Percentiles rank a stretch among this genome's conserved stretches.
Conservation (phyloP, 148 eudicot species). For the Rhododendron simsii region DNA sequence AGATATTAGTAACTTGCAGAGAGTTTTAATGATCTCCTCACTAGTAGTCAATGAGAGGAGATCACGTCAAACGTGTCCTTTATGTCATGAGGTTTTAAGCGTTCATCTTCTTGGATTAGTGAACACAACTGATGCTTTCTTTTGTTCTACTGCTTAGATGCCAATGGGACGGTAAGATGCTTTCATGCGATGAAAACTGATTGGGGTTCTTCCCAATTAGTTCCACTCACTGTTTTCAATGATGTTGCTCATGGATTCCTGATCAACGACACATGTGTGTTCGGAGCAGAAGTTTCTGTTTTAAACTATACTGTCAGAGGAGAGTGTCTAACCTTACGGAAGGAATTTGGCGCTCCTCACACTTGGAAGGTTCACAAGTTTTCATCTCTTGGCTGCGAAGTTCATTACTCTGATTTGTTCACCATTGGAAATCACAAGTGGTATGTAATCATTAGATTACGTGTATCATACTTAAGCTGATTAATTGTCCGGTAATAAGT, state of each 20-base stretch:
- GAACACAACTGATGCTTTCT: too few species aligned
- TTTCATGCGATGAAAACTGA: neutral
- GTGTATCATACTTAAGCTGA: neutral
- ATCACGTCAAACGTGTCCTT: neutral
- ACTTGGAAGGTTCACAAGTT: neutral
- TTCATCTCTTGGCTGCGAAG: neutral
- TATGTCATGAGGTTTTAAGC: neutral
- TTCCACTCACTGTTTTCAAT: neutral
- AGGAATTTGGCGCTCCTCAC: neutral
- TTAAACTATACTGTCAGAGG: neutral
- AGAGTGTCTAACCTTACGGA: neutral
- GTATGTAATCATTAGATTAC: neutral
- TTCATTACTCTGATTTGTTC: neutral
- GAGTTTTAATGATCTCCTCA: too few species aligned
- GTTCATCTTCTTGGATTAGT: neutral
- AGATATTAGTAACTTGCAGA: too few species aligned
- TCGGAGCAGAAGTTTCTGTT: constrained; percentile 2
- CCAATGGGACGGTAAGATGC: neutral
- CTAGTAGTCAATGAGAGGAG: too few species aligned
- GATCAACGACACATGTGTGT: neutral
- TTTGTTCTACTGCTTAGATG: neutral
- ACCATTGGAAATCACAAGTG: neutral
- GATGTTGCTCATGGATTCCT: neutral
- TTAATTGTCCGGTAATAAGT: neutral
- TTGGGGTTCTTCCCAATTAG: neutral